Evolutionary conservation across 768 basidiomycete genomes (phyloP).

Genomic region (Kwoniella bestiolae): DNA sequence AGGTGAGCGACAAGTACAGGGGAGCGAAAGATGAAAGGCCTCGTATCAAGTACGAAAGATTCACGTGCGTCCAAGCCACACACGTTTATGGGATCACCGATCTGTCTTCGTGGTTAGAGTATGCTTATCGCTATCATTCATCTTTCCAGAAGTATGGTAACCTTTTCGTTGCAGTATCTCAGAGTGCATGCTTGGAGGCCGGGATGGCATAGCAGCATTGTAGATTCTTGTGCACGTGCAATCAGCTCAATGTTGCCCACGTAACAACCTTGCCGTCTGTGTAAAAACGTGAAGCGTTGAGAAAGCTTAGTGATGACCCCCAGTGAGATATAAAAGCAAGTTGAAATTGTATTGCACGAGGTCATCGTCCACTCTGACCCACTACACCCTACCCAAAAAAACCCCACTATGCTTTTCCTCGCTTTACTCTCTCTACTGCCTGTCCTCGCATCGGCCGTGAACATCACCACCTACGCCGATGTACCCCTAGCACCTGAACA

Average conservation of each 20-base stretch:
- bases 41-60: not conserved
- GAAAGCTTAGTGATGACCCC: too few relatives aligned
- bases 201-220: too few relatives aligned
- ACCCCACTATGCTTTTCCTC: not conserved
- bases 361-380: too few relatives aligned
- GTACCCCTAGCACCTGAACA: constrained; percentile 3
- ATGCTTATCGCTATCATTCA: not conserved
- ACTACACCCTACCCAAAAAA: not conserved
- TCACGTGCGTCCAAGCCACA: not conserved
- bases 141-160: not conserved
- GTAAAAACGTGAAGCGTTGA: too few relatives aligned
- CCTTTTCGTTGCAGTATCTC: too few relatives aligned
- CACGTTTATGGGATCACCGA: not conserved
- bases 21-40: not conserved
- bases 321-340: too few relatives aligned
- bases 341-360: too few relatives aligned
- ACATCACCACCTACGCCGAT: not conserved
- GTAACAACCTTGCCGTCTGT: too few relatives aligned
- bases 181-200: too few relatives aligned
- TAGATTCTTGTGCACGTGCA: too few relatives aligned
- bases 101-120: not conserved
- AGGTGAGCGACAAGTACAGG: too few relatives aligned
- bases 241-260: too few relatives aligned
- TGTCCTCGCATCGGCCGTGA: not conserved
- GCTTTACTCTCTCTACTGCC: not conserved